These are phyloP conservation scores for Obelidium mucronatum DNA, from an alignment of 192 early-diverging fungal genomes.

Conservation along the genomic window DNA sequence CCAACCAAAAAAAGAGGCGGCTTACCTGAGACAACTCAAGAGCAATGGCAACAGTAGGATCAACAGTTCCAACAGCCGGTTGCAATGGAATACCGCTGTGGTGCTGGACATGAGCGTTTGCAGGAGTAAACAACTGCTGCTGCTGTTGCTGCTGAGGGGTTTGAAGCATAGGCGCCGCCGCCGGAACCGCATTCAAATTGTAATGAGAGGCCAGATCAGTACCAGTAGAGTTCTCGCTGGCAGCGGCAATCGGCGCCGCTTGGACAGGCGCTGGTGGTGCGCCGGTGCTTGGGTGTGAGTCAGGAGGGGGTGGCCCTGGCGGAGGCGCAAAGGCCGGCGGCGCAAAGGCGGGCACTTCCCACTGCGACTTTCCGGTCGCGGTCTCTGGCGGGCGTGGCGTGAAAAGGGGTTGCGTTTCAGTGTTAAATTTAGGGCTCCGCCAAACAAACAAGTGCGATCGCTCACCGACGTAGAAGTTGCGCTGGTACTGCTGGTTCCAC, in stretches of 20 bases:
- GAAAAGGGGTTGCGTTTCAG: background rate
- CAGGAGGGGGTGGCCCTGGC: conserved; percentile 12
- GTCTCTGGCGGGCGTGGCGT: too few relatives aligned
- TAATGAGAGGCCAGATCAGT: conserved; percentile 20
- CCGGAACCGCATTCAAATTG: conserved; percentile 24
- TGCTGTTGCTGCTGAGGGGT: conserved; percentile 18
- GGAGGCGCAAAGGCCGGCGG: conserved; percentile 28
- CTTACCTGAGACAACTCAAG: conserved; percentile 36
- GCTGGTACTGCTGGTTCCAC: conserved; percentile 27
- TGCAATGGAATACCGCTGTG: conserved; percentile 17
- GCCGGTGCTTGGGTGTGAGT: background rate
- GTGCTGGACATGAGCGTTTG: conserved; percentile 11
- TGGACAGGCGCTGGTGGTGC: background rate
- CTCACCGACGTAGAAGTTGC: conserved; percentile 48
- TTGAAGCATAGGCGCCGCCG: conserved; percentile 3
- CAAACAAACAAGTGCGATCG: background rate
- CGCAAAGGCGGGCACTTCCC: conserved; percentile 27
- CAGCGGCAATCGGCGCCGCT: background rate
- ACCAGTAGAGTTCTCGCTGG: background rate
- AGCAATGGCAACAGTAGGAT: conserved; percentile 42
- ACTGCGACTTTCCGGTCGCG: conserved; percentile 26
- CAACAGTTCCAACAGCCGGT: conserved; percentile 32
- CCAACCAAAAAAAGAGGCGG: too few relatives aligned
- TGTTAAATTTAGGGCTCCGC: background rate
- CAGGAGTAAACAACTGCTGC: conserved; percentile 14